Evolutionary conservation across 2,329 filamentous ascomycete genomes (phyloP).

Genomic region (Aureobasidium namibiae): DNA sequence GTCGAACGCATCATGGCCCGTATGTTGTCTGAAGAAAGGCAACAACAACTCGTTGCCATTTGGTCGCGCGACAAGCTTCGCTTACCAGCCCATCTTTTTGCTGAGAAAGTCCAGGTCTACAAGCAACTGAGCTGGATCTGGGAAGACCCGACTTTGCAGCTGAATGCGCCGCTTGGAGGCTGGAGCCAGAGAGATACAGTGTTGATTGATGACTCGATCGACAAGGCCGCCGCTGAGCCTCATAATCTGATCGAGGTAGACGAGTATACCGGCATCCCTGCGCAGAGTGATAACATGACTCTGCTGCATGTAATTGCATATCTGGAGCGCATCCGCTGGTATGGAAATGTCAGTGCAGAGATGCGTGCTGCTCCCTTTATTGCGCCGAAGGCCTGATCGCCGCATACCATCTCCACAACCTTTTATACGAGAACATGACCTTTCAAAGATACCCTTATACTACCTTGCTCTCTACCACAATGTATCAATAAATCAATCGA

Average conservation of each 20-base stretch:
- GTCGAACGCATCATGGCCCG: conserved; percentile 59
- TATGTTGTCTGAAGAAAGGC: conserved; percentile 48
- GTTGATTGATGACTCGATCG: conserved; percentile 72
- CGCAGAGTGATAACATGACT: background rate
- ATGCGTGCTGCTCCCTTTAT: background rate
- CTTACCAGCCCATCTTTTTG: conserved; percentile 57
- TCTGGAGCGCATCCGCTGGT: conserved; percentile 3
- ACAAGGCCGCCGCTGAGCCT: conserved; percentile 78
- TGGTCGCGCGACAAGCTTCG: conserved; percentile 75
- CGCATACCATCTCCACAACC: background rate
- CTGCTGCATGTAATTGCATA: background rate
- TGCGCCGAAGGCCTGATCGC: background rate
- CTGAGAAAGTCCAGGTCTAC: conserved; percentile 71
- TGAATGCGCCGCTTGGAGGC: conserved; percentile 25
- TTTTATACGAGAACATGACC: background rate
- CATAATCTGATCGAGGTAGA: conserved; percentile 74
- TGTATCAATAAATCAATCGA: background rate
- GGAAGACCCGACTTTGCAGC: conserved; percentile 40
- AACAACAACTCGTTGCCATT: conserved; percentile 54
- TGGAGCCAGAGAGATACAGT: conserved; percentile 86
- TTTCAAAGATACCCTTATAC: background rate
- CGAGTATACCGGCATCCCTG: conserved; percentile 50
- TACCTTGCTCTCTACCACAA: background rate
- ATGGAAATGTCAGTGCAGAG: background rate
- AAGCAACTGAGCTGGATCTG: conserved; percentile 74